These are phyloP conservation scores for Apiospora phragmitis DNA, from an alignment of 2,329 filamentous ascomycete genomes.

Conservation along the genomic window DNA sequence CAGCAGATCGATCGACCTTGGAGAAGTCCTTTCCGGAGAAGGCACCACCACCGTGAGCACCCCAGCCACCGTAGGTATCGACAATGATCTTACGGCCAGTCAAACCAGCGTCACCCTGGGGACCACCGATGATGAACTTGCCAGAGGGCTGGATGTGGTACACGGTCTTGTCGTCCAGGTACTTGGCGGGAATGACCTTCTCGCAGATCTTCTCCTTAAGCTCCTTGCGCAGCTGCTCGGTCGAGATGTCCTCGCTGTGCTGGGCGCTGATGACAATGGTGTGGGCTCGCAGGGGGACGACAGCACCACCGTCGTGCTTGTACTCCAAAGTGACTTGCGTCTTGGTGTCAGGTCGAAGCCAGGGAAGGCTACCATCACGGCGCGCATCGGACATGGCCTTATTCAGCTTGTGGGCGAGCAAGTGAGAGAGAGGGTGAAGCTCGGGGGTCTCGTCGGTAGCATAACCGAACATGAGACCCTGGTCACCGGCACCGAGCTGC, in stretches of 20 bases:
- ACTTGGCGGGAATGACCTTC: conserved; percentile 87
- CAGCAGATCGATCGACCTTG: conserved; percentile 98
- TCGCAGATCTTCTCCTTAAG: conserved; percentile 98
- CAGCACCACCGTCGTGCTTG: conserved; percentile 91
- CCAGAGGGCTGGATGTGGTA: conserved; percentile 99
- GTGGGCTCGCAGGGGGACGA: conserved; percentile 89
- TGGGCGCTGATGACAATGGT: conserved; percentile 96
- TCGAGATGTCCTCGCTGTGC: conserved; percentile 85
- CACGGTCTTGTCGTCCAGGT: conserved; percentile 88
- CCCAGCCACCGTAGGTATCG: conserved; percentile 99
- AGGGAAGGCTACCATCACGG: conserved; percentile 82
- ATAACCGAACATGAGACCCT: conserved; percentile 99
- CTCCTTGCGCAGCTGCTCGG: conserved; percentile 89
- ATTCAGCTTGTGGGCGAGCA: conserved; percentile 97
- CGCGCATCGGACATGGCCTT: conserved; percentile 89
- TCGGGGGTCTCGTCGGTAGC: conserved; percentile 99
- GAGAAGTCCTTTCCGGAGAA: conserved; percentile 99
- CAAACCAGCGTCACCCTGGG: conserved; percentile 97
- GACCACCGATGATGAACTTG: conserved; percentile 98
- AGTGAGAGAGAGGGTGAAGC: conserved; percentile 89
- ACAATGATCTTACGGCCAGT: conserved; percentile 99
- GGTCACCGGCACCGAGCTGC: conserved; percentile 97
- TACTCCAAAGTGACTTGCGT: conserved; percentile 99
- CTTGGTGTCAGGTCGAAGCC: conserved; percentile 98
- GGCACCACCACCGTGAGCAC: conserved; percentile 98